Percentiles rank a stretch among this genome's conserved stretches.
Evolutionary conservation across 2,329 filamentous ascomycete species (phyloP).

Genomic region (Hypoxylon sp.): DNA sequence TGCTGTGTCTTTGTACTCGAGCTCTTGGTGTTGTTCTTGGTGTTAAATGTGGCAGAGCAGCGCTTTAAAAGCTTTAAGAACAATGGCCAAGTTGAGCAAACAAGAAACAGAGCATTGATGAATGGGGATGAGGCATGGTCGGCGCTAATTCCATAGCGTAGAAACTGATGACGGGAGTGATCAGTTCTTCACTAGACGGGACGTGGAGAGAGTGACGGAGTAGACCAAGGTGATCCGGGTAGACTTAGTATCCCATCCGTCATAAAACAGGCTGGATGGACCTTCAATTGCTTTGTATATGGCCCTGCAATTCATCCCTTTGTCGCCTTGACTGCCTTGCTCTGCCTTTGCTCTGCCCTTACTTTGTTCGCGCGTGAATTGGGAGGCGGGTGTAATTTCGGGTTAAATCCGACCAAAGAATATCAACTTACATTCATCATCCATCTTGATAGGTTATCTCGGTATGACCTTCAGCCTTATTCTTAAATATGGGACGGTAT

Average conservation of each 20-base stretch:
- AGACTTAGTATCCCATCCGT: not conserved
- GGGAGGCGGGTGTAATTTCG: not conserved
- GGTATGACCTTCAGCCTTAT: slow-evolving; percentile 35
- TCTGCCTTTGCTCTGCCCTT: slow-evolving; percentile 30
- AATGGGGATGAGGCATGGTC: slow-evolving; percentile 27
- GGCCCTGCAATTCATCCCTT: slow-evolving; percentile 5
- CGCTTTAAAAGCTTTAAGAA: slow-evolving; percentile 17
- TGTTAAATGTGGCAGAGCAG: slow-evolving; percentile 33
- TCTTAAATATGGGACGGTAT: slow-evolving; percentile 21
- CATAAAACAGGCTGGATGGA: not conserved
- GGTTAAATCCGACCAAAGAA: slow-evolving; percentile 11
- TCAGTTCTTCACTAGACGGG: slow-evolving; percentile 14
- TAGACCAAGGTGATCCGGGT: slow-evolving; percentile 1
- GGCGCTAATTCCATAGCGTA: slow-evolving; percentile 23
- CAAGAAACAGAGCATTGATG: slow-evolving; percentile 7
- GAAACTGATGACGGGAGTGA: slow-evolving; percentile 22
- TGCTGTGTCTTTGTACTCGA: slow-evolving; percentile 22
- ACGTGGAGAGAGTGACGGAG: slow-evolving; percentile 11
- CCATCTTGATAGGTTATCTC: slow-evolving; percentile 31
- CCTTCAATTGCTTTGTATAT: slow-evolving; percentile 23
- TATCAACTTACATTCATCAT: slow-evolving; percentile 42
- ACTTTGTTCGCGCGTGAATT: slow-evolving; percentile 22
- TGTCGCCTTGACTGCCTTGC: slow-evolving; percentile 17
- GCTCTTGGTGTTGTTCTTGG: slow-evolving; percentile 4
- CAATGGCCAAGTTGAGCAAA: slow-evolving; percentile 19